These are phyloP conservation scores for Tuber magnatum DNA, from an alignment of 495 filamentous ascomycete genomes.

Conservation along the genomic window DNA sequence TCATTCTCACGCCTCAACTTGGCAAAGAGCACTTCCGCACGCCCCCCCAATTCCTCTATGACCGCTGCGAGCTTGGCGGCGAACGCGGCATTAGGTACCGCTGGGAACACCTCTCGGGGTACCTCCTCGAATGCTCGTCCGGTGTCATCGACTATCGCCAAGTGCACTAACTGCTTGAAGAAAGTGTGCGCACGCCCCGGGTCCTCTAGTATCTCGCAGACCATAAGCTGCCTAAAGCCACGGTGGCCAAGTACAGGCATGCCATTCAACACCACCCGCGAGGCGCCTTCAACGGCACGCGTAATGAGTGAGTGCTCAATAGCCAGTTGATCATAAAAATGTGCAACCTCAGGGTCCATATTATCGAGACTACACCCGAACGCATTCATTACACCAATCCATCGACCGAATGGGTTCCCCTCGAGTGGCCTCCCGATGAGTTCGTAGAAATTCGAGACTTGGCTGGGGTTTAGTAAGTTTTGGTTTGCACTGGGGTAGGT, in stretches of 20 bases:
- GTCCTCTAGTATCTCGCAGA: background rate
- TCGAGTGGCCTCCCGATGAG: background rate
- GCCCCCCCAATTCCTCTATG: background rate
- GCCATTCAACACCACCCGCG: background rate
- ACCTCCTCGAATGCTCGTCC: background rate
- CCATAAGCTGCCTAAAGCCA: background rate
- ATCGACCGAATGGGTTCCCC: background rate
- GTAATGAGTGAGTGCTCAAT: background rate
- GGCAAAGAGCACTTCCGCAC: background rate
- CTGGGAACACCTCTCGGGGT: background rate
- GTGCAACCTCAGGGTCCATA: background rate
- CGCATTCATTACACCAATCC: background rate
- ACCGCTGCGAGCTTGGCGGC: background rate
- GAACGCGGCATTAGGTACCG: background rate
- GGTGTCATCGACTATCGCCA: background rate
- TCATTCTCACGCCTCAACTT: background rate
- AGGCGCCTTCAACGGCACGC: background rate
- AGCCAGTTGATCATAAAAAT: background rate
- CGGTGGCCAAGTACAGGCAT: background rate
- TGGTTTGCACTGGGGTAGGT: background rate
- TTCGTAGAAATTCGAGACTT: background rate
- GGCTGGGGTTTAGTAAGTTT: background rate
- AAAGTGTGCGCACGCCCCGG: background rate
- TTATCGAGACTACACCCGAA: background rate
- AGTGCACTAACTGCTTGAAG: background rate